Base-by-base conservation (phyloP, 2,329 filamentous ascomycete species). In the Ascochyta fabae region DNA sequence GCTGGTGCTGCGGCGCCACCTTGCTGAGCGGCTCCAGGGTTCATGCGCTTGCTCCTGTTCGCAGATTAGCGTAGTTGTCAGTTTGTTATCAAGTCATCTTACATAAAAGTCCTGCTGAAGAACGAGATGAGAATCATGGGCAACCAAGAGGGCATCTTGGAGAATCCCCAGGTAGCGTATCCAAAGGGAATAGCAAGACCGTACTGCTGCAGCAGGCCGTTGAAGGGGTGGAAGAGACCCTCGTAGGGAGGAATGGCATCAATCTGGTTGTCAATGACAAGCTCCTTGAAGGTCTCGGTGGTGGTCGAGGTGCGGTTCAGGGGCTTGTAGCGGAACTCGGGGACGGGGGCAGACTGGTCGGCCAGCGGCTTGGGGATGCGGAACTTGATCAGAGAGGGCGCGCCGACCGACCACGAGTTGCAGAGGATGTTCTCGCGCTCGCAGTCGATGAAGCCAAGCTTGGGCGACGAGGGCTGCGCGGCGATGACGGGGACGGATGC, bases 61-160 rank as follows among this genome's bases (percentile, higher is more conserved):
- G n/a, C 4, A 19, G 12, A 39, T 69, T 54, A 71, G 64, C 16
- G 50, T 27, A 4, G 4, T 15, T 12, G 12, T 5, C 13, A 24
- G 6, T 15, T 7, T 16, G 1, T 1, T 12, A 8, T 6, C 8
- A 0, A 7, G 12, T 7, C 2, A 4, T 50, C 88, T 84, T 79
- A 92, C 90, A 93, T 92, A 76, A 93, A 84, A 54, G 81, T 84
- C 71, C 90, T 84, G 81, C 87, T 91, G 61, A 89, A 69, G 73
- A 93, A 86, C 48, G 88, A 90, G 65, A 94, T 82, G 44, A 85
- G 72, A 64, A 94, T 82, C 90, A 94, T 93, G 70, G 92, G 87
- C 51, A 86, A 77, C 90, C 90, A 94, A 65, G 82, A 86, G 3
- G 86, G 86, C 62, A 88, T 79, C 73, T 80, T 78, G 31, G 80